These are phyloP conservation scores for Saccharomyces kudriavzevii DNA, from an alignment of 805 yeast species.

Conservation along the genomic window DNA sequence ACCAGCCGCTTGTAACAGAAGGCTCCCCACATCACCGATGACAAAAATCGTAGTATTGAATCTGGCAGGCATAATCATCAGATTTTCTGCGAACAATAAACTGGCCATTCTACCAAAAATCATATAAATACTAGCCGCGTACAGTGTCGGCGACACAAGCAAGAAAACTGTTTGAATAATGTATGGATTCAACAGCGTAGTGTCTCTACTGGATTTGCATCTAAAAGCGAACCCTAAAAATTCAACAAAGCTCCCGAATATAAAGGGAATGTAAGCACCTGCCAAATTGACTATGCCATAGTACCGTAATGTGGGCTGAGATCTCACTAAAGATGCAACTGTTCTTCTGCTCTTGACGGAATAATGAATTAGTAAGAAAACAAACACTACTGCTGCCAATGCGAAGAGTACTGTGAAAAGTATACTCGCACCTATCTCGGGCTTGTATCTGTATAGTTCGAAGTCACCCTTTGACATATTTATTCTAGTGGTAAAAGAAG, in stretches of 20 bases:
- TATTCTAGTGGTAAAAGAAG: neutral
- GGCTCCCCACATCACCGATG: conserved; percentile 27
- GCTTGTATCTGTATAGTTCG: conserved; percentile 11
- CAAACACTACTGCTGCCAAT: conserved; percentile 1
- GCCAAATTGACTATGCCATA: conserved; percentile 1
- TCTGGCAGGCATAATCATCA: conserved; percentile 17
- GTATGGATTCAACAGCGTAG: conserved; percentile 12
- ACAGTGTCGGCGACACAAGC: conserved; percentile 28
- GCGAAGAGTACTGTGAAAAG: conserved; percentile 11
- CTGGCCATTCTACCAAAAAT: conserved; percentile 22
- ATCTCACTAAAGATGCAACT: neutral
- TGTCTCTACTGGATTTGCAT: conserved; percentile 10
- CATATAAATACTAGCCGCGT: conserved; percentile 31
- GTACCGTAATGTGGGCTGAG: conserved; percentile 3
- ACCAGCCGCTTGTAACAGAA: conserved; percentile 28
- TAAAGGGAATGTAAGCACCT: conserved; percentile 18
- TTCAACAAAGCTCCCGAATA: conserved; percentile 24
- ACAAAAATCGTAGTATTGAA: conserved; percentile 26
- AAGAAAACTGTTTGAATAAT: conserved; percentile 22
- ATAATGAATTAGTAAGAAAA: neutral
- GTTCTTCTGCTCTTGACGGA: neutral
- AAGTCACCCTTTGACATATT: neutral
- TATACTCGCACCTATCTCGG: conserved; percentile 12
- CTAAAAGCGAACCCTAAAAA: conserved; percentile 24
- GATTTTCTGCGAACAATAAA: conserved; percentile 12